phyloP scores from a whole-genome alignment of 2,329 filamentous ascomycete genomes.

The Phyllosticta paracitricarpa region DNA sequence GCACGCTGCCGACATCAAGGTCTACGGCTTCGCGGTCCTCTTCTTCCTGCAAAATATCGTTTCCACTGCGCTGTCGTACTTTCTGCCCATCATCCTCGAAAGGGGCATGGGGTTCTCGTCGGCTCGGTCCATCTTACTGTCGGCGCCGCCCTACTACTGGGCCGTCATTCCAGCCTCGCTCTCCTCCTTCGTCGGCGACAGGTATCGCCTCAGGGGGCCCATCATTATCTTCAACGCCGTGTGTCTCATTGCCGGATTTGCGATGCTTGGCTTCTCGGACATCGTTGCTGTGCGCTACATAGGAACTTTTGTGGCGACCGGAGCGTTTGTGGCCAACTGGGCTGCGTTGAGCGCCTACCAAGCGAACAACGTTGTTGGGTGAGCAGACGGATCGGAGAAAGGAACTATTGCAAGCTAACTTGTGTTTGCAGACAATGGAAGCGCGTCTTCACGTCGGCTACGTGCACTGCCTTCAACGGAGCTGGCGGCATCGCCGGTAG shows the following conservation, averaged over 20 bases:
- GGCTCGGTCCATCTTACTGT: slow-evolving; percentile 46
- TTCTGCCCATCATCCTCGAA: slow-evolving; percentile 51
- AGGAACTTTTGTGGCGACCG: slow-evolving; percentile 56
- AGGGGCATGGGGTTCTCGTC: slow-evolving; percentile 36
- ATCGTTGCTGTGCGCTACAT: slow-evolving; percentile 54
- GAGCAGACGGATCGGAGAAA: neutral
- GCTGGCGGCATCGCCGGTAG: slow-evolving; percentile 56
- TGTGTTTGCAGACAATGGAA: slow-evolving; percentile 49
- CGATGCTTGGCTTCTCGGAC: slow-evolving; percentile 52
- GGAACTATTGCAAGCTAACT: slow-evolving; percentile 15
- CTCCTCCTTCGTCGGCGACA: slow-evolving; percentile 54
- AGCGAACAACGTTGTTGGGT: slow-evolving; percentile 47
- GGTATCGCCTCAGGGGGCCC: slow-evolving; percentile 49
- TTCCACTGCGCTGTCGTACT: slow-evolving; percentile 55
- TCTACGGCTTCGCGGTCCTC: slow-evolving; percentile 54
- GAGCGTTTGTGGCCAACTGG: slow-evolving; percentile 61
- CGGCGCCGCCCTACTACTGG: slow-evolving; percentile 59
- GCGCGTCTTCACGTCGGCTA: slow-evolving; percentile 50
- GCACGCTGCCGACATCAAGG: slow-evolving; percentile 50
- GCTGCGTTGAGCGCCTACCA: slow-evolving; percentile 55
- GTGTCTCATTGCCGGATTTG: slow-evolving; percentile 52
- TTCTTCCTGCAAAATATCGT: slow-evolving; percentile 61
- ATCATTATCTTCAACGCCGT: slow-evolving; percentile 56
- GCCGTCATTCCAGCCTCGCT: slow-evolving; percentile 53
- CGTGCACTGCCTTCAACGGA: slow-evolving; percentile 51